Evolutionary conservation across 148 eudicot genomes (phyloP).

Genomic region (Rhododendron williamsianum): DNA sequence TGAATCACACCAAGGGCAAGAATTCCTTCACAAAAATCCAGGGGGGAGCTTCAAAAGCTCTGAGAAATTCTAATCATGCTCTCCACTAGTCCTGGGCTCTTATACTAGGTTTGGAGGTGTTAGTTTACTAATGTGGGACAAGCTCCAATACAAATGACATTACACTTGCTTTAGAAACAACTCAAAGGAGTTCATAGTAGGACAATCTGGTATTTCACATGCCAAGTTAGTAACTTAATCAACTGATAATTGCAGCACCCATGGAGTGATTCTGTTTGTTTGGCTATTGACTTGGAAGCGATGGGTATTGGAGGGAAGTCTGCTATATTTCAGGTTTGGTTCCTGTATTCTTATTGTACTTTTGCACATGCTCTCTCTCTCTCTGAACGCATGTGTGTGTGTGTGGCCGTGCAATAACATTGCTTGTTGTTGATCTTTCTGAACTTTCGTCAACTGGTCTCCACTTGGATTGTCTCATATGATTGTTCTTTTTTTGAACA

Average conservation of each 20-base stretch:
- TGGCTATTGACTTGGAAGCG: constrained; percentile 95
- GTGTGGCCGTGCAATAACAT: not conserved
- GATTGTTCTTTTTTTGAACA: not conserved
- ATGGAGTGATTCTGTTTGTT: constrained; percentile 74
- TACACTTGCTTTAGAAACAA: not conserved
- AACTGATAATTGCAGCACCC: constrained; percentile 61
- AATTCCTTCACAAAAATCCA: not conserved
- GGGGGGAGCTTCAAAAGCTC: not conserved
- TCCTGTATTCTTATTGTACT: not conserved
- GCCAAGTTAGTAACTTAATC: not conserved
- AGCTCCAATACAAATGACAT: not conserved
- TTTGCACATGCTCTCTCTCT: not conserved
- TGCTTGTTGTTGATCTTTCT: not conserved
- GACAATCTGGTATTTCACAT: not conserved
- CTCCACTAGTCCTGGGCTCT: not conserved
- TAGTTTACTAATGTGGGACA: not conserved
- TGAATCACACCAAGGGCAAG: not conserved
- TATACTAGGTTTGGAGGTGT: not conserved
- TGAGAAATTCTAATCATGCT: not conserved
- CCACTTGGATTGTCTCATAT: not conserved
- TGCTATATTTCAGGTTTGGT: constrained; percentile 74
- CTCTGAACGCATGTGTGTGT: too few relatives aligned
- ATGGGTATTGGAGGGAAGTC: constrained; percentile 95
- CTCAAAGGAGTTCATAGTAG: not conserved
- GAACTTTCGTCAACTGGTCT: not conserved